A percentile compares a stretch with the other conserved stretches of the same genome.
Conservation (phyloP, 371 early-diverging fungal genomes). For the Polyrhizophydium stewartii region DNA sequence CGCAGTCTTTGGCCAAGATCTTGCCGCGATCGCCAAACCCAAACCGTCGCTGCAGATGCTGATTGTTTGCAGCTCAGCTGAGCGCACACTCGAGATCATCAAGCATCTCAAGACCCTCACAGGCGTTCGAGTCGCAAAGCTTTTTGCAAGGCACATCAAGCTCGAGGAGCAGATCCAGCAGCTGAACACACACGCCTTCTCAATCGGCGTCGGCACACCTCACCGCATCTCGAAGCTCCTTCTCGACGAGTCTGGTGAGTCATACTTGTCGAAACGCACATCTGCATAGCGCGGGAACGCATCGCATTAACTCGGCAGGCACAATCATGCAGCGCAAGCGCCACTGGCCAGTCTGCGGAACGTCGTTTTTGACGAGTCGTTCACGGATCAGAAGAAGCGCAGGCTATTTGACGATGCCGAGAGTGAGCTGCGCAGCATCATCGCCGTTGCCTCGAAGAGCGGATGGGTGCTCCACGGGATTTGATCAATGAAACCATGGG, state of each 20-base stretch:
- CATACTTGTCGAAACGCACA: not conserved
- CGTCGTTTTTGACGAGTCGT: slow-evolving; percentile 2
- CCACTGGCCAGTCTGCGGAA: not conserved
- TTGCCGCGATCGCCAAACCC: not conserved
- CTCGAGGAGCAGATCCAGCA: not conserved
- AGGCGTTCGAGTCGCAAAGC: not conserved
- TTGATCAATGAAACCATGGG: too few species aligned
- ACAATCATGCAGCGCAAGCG: not conserved
- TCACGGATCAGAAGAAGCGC: not conserved
- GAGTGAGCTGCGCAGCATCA: too few species aligned
- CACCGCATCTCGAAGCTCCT: not conserved
- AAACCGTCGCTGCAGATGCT: not conserved
- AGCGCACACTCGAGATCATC: not conserved
- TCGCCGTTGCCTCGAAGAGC: too few species aligned
- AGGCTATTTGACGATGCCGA: not conserved
- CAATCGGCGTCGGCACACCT: slow-evolving; percentile 1
- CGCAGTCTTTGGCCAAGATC: not conserved
- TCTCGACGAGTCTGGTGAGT: not conserved
- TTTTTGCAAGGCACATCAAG: slow-evolving; percentile 4
- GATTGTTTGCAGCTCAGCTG: not conserved
- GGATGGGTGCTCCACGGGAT: too few species aligned
- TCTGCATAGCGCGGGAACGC: not conserved
- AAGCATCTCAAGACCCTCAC: not conserved
- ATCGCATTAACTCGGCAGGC: not conserved
- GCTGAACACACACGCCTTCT: not conserved